Percentiles rank a stretch among this genome's conserved stretches.
Conservation (phyloP, 1,284 basidiomycete species). For the Coniferiporia sulphurascens region DNA sequence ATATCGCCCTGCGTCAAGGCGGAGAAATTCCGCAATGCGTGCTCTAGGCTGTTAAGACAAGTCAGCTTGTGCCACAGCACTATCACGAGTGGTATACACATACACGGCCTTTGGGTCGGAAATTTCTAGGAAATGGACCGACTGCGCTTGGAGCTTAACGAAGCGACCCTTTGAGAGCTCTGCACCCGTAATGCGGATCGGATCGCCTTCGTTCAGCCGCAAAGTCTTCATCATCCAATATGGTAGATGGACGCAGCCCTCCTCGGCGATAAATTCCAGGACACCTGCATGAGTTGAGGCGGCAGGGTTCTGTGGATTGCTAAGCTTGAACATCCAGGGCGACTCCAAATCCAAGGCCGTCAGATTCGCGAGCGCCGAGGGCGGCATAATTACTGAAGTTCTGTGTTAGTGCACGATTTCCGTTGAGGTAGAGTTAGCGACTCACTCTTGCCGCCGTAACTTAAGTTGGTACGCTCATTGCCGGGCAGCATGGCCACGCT, state of each 20-base stretch:
- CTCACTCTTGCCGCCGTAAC: constrained; percentile 97
- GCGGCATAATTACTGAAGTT: constrained; percentile 89
- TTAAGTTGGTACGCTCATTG: constrained; percentile 79
- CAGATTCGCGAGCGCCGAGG: constrained; percentile 86
- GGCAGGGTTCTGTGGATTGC: constrained; percentile 83
- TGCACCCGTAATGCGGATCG: constrained; percentile 86
- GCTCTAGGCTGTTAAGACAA: constrained; percentile 68
- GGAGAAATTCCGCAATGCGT: constrained; percentile 93
- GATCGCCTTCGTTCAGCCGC: constrained; percentile 89
- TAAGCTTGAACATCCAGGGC: constrained; percentile 96
- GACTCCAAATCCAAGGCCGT: constrained; percentile 86
- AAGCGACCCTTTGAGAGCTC: constrained; percentile 91
- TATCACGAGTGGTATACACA: constrained; percentile 27
- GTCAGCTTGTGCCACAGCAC: not conserved
- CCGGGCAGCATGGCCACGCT: constrained; percentile 83
- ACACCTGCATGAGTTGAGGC: constrained; percentile 95
- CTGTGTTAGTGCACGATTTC: constrained; percentile 7
- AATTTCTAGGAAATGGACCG: constrained; percentile 90
- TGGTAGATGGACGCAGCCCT: constrained; percentile 92
- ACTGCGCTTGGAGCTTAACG: constrained; percentile 96
- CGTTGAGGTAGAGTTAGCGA: constrained; percentile 25
- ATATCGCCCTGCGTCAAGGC: constrained; percentile 86
- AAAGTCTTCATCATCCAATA: constrained; percentile 99
- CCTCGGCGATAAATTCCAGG: constrained; percentile 97
- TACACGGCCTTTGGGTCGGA: constrained; percentile 97